Evolutionary conservation across 768 basidiomycete genomes (phyloP).

Genomic region (Stropharia rugosoannulata): DNA sequence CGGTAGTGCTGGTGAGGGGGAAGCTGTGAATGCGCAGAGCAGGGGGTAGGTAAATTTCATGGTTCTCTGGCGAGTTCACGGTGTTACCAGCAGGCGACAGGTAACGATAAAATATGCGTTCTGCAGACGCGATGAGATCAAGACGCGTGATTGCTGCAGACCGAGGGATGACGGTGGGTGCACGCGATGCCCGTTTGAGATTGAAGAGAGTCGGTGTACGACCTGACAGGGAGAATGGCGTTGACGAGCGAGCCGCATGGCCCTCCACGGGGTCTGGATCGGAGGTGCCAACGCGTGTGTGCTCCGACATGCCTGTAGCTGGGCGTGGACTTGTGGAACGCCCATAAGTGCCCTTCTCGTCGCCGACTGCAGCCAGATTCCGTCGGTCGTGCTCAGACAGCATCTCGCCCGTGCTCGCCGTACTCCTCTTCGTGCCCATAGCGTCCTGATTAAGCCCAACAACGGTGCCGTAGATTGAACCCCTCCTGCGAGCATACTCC

Average conservation of each 20-base stretch:
- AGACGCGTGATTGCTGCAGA: conserved; percentile 86
- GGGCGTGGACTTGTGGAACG: conserved; percentile 62
- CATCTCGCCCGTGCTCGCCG: conserved; percentile 75
- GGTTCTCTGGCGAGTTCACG: conserved; percentile 81
- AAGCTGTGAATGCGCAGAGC: conserved; percentile 89
- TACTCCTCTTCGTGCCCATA: conserved; percentile 70
- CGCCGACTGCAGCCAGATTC: conserved; percentile 52
- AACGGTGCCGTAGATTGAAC: conserved; percentile 91
- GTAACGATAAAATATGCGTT: conserved; percentile 95
- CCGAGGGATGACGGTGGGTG: conserved; percentile 93
- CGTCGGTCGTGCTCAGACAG: conserved; percentile 70
- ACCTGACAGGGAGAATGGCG: conserved; percentile 75
- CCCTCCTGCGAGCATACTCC: conserved; percentile 88
- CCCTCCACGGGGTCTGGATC: conserved; percentile 41
- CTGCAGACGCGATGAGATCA: conserved; percentile 90
- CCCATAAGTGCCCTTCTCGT: conserved; percentile 37
- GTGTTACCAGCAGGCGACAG: conserved; percentile 79
- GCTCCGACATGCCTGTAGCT: conserved; percentile 39
- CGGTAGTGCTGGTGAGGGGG: conserved; percentile 73
- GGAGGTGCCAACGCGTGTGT: conserved; percentile 45
- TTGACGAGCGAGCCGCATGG: conserved; percentile 63
- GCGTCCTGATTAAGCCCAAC: conserved; percentile 69
- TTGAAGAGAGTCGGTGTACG: conserved; percentile 79
- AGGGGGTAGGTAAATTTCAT: conserved; percentile 97
- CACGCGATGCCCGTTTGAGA: conserved; percentile 76